These are phyloP conservation scores for Monascus ruber DNA, from an alignment of 2,329 filamentous ascomycete genomes.

Conservation along the genomic window DNA sequence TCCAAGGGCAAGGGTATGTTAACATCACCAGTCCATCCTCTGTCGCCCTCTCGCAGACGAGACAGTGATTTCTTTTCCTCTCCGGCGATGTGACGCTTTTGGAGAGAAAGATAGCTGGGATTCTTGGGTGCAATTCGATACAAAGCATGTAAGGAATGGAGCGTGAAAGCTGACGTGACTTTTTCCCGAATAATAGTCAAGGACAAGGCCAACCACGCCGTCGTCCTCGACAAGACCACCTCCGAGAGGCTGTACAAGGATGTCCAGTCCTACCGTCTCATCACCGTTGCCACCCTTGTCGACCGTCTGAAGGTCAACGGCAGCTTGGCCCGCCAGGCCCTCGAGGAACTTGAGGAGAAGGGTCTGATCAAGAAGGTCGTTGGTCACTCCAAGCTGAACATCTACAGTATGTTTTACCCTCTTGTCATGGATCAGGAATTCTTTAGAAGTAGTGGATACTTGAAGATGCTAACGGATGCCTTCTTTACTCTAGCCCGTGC, in stretches of 20 bases:
- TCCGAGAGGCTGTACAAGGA: constrained; percentile 99
- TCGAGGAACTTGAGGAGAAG: constrained; percentile 92
- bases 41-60: constrained; percentile 5
- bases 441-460: neutral
- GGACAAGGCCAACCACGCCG: constrained; percentile 99
- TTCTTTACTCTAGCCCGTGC: constrained; percentile 24
- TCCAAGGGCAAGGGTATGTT: constrained; percentile 45
- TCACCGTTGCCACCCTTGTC: constrained; percentile 96
- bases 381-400: constrained; percentile 91
- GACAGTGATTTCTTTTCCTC: constrained; percentile 6
- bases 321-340: constrained; percentile 79
- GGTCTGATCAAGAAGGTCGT: constrained; percentile 97
- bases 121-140: neutral
- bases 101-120: no score
- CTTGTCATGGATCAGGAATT: neutral
- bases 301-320: constrained; percentile 99
- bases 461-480: constrained; percentile 5
- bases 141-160: neutral
- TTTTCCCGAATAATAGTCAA: constrained; percentile 59
- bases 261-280: constrained; percentile 99
- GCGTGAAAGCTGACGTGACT: constrained; percentile 12
- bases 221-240: constrained; percentile 96
- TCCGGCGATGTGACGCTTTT: no score
- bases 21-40: constrained; percentile 7
- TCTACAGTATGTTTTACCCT: constrained; percentile 67